Percentiles rank a stretch among this genome's conserved stretches.
Evolutionary conservation across 225 moss, liverwort and hornwort species (phyloP).

Genomic region (Pseudisothecium myosuroides): DNA sequence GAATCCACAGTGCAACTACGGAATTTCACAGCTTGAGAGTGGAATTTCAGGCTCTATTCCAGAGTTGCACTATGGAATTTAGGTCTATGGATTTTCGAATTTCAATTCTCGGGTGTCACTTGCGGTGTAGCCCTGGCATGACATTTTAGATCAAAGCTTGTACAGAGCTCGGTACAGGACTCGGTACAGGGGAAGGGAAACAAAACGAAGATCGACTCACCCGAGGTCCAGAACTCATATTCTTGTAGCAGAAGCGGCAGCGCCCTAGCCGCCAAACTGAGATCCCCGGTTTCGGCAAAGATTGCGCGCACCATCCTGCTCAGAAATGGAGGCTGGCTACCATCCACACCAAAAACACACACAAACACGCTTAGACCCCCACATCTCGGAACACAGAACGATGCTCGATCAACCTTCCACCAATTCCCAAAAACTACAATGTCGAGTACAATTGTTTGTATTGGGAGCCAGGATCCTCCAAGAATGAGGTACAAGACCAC

Average conservation of each 20-base stretch:
- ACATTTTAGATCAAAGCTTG: neutral
- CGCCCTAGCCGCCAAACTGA: conserved; percentile 29
- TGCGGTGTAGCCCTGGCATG: neutral
- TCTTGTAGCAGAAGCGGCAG: conserved; percentile 53
- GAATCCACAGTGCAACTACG: neutral
- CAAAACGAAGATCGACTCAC: neutral
- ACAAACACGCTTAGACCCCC: neutral
- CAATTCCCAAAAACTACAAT: neutral
- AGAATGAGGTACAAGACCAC: neutral
- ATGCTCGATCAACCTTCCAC: neutral
- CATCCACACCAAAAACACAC: conserved; percentile 7
- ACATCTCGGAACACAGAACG: neutral
- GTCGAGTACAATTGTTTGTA: neutral
- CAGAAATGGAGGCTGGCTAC: conserved; percentile 80
- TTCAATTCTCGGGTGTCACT: no score
- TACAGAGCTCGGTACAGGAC: neutral
- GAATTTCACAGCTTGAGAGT: neutral
- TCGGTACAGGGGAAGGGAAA: neutral
- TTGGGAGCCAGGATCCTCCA: neutral
- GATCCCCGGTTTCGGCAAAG: conserved; percentile 43
- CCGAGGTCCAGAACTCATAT: conserved; percentile 54
- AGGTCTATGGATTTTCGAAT: neutral
- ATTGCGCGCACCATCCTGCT: conserved; percentile 69
- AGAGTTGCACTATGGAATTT: neutral
- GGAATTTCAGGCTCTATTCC: neutral